Conservation (phyloP, 805 yeast genomes). For the Hanseniaspora singularis region DNA sequence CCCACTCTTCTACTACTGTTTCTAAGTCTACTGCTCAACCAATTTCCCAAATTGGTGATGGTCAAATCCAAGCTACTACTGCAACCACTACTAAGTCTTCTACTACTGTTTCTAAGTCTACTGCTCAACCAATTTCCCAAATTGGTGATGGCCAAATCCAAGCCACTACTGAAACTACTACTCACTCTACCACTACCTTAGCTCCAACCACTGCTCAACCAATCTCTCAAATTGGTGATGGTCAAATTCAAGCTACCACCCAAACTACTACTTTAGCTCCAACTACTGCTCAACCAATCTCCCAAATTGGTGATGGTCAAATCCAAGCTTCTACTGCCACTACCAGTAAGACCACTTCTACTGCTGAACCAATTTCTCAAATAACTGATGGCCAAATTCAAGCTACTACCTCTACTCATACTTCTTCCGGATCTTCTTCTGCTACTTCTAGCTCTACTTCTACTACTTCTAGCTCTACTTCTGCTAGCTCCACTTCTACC, state of each 20-base stretch:
- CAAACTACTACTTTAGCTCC: constrained; percentile 17
- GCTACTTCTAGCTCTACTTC: constrained; percentile 19
- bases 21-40: constrained; percentile 29
- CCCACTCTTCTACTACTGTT: constrained; percentile 26
- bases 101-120: constrained; percentile 25
- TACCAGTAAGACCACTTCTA: constrained; percentile 21
- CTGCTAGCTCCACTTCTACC: constrained; percentile 19
- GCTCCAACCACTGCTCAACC: constrained; percentile 25
- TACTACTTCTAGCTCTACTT: constrained; percentile 21
- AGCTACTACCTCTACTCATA: constrained; percentile 31
- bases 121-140: constrained; percentile 32
- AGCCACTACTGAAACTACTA: constrained; percentile 31
- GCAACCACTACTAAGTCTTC: constrained; percentile 23
- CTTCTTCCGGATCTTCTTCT: constrained; percentile 21
- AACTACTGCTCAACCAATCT: constrained; percentile 22
- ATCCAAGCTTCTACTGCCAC: constrained; percentile 29
- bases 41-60: constrained; percentile 38
- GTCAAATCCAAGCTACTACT: constrained; percentile 36
- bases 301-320: constrained; percentile 45
- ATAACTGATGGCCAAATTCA: constrained; percentile 47
- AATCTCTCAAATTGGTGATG: constrained; percentile 36
- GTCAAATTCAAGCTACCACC: constrained; percentile 32
- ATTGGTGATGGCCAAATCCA: constrained; percentile 40
- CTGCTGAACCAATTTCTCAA: constrained; percentile 24
- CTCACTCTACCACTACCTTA: too few relatives aligned